Evolutionary conservation across 2,329 filamentous ascomycete genomes (phyloP).

Genomic region (Helicocarpus griseus): DNA sequence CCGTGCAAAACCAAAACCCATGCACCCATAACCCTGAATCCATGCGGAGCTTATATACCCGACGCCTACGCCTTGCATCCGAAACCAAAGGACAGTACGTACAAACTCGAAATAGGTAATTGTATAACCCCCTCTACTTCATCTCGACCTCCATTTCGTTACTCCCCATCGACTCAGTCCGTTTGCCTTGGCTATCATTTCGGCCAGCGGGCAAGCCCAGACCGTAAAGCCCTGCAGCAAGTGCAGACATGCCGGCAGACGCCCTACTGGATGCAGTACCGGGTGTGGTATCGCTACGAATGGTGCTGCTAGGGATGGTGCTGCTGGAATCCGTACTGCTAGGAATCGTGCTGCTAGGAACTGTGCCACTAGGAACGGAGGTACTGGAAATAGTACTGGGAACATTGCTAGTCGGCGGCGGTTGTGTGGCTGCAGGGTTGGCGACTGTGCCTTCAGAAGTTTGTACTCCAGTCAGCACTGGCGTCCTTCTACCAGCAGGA

Average conservation of each 20-base stretch:
- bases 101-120: neutral
- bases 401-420: too few relatives aligned
- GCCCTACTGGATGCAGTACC: neutral
- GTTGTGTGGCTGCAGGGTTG: conserved; percentile 27
- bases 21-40: neutral
- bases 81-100: neutral
- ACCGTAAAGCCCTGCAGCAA: conserved; percentile 38
- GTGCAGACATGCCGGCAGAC: conserved; percentile 28
- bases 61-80: neutral
- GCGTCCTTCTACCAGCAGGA: conserved; percentile 29
- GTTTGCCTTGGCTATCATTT: conserved; percentile 19
- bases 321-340: too few relatives aligned
- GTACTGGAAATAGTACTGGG: too few relatives aligned
- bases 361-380: too few relatives aligned
- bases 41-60: neutral
- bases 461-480: conserved; percentile 52
- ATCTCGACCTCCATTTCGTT: conserved; percentile 42
- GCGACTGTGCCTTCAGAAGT: conserved; percentile 46
- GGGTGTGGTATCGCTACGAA: too few relatives aligned
- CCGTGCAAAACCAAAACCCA: neutral
- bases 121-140: conserved; percentile 26
- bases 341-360: too few relatives aligned
- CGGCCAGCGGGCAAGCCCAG: conserved; percentile 31
- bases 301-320: too few relatives aligned
- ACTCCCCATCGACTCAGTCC: conserved; percentile 16